These are phyloP conservation scores for Chondrostereum purpureum DNA, from an alignment of 1,284 basidiomycete genomes.

Conservation along the genomic window DNA sequence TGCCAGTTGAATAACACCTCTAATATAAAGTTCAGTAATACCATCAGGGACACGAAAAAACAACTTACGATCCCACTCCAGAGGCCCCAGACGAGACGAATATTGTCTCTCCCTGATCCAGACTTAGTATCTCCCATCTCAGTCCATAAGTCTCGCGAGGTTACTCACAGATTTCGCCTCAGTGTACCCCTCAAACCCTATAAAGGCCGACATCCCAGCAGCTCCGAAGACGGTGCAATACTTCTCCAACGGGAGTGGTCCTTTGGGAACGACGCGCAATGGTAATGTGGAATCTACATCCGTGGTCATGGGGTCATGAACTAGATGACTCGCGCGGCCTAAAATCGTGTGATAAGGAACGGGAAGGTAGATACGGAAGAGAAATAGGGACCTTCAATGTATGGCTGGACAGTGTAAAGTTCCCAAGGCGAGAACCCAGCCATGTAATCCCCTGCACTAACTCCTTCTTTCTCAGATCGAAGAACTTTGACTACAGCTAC, in stretches of 20 bases:
- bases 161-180: slow-evolving; percentile 4
- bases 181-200: slow-evolving; percentile 2
- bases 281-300: slow-evolving; percentile 2
- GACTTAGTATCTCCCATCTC: not conserved
- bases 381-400: slow-evolving; percentile 16
- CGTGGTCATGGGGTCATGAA: too few species aligned
- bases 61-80: slow-evolving; percentile 20
- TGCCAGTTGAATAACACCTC: slow-evolving; percentile 31
- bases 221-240: not conserved
- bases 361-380: not conserved
- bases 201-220: not conserved
- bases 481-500: slow-evolving; percentile 18
- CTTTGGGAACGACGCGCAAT: slow-evolving; percentile 6
- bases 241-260: slow-evolving; percentile 3
- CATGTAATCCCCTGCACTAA: slow-evolving; percentile 17
- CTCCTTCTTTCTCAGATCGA: slow-evolving; percentile 15
- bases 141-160: not conserved
- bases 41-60: not conserved
- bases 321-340: too few species aligned
- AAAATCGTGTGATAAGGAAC: too few species aligned
- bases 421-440: slow-evolving; percentile 19
- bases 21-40: not conserved
- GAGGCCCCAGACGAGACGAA: slow-evolving; percentile 16
- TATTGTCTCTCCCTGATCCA: slow-evolving; percentile 14
- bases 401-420: slow-evolving; percentile 16